Conservation (phyloP, 495 filamentous ascomycete genomes). For the Aspergillus avenaceus region DNA sequence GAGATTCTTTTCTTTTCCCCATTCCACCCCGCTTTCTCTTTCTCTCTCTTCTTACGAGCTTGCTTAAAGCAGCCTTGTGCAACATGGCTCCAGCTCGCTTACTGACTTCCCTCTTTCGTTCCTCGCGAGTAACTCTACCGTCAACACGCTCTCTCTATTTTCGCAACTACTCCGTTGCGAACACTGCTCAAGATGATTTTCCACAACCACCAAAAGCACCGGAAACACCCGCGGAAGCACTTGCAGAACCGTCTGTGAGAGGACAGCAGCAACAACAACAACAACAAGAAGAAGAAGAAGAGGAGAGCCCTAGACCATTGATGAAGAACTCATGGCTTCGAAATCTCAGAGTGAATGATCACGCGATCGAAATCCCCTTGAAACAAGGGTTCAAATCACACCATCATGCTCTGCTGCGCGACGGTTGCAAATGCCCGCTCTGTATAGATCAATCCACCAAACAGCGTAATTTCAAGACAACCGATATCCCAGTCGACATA, state of each 20-base stretch:
- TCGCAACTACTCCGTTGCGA: slow-evolving; percentile 1
- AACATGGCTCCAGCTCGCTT: slow-evolving; percentile 10
- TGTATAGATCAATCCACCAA: slow-evolving; percentile 77
- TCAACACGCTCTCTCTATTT: not conserved
- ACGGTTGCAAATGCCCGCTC: slow-evolving; percentile 64
- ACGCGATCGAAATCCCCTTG: not conserved
- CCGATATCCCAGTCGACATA: slow-evolving; percentile 61
- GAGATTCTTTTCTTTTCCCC: too few relatives aligned
- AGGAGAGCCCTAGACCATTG: too few relatives aligned
- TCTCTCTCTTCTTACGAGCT: not conserved
- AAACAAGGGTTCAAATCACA: not conserved
- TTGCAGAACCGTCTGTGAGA: too few relatives aligned
- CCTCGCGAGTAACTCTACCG: not conserved
- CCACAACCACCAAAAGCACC: too few relatives aligned
- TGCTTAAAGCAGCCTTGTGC: not conserved
- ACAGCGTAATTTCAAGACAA: slow-evolving; percentile 76
- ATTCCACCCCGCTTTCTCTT: too few relatives aligned
- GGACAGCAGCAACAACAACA: not conserved
- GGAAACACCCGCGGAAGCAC: too few relatives aligned
- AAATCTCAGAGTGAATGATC: not conserved
- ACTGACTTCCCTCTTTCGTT: not conserved
- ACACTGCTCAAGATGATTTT: too few relatives aligned
- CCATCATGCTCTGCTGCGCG: slow-evolving; percentile 51
- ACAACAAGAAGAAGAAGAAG: too few relatives aligned
- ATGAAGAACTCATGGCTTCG: not conserved